Percentiles rank a stretch among this genome's conserved stretches.
phyloP scores from a whole-genome alignment of 1,139 yeast species.

The Taiozyma sp. region DNA sequence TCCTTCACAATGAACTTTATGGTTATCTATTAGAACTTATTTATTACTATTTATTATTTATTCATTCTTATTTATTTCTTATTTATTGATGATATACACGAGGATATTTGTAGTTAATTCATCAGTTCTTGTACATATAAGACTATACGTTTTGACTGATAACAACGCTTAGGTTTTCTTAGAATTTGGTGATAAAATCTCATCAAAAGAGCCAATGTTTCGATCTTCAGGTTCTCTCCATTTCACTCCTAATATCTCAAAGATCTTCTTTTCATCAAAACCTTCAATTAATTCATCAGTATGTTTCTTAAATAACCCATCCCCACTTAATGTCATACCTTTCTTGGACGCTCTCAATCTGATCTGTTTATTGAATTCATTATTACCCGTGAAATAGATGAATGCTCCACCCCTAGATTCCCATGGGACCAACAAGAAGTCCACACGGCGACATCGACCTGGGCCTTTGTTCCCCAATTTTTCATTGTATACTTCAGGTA shows the following conservation, averaged over 20 bases:
- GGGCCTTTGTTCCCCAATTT: constrained; percentile 13
- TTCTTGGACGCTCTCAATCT: constrained; percentile 41
- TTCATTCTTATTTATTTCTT: constrained; percentile 2
- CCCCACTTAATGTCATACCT: constrained; percentile 43
- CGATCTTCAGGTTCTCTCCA: constrained; percentile 45
- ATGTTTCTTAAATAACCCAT: constrained; percentile 38
- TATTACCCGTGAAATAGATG: constrained; percentile 58
- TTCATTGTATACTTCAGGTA: constrained; percentile 14
- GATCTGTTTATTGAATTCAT: constrained; percentile 47
- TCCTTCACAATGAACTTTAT: constrained; percentile 52
- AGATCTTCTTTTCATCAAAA: constrained; percentile 42
- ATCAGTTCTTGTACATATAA: too few species aligned
- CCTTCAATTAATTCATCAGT: constrained; percentile 37
- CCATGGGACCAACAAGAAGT: constrained; percentile 49
- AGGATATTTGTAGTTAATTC: too few species aligned
- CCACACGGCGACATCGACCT: constrained; percentile 48
- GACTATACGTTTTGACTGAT: too few species aligned
- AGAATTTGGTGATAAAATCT: background rate
- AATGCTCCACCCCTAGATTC: constrained; percentile 46
- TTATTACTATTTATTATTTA: constrained; percentile 8
- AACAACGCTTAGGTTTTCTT: too few species aligned
- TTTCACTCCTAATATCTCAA: constrained; percentile 40
- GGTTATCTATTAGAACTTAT: background rate
- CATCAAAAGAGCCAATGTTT: constrained; percentile 27
- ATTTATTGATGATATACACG: background rate